Evolutionary conservation across 257 asterid genomes (phyloP), one percentile per base, ranked within the genome.

Genomic region (Jaltomata sinuosa): DNA sequence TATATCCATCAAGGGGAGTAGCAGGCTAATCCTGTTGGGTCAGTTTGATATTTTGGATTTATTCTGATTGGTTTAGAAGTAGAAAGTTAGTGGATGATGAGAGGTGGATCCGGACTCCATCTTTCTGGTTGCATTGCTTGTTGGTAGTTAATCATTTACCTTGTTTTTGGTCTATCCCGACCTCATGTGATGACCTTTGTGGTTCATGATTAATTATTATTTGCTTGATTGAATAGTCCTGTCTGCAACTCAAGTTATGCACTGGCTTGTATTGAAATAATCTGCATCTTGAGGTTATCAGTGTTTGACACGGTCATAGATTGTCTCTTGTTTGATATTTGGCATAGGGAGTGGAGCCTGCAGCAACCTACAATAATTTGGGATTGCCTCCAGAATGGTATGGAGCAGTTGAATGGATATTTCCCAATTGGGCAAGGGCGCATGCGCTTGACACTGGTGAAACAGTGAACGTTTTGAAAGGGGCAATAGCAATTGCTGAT

Each of bases 381-480:
- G 99, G 99, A 84, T 84, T 97, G 84, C 98, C 99, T 16, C 88
- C 91, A 21, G 96, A 91, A 49, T 97, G 99, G 99, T 97, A 97
- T 87, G 94, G 91, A 85, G 98, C 99, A 10, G 83, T 97, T 85
- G 99, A 92, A 89, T 97, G 98, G 98, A 92, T 97, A 27, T 97
- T 95, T 55, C 99, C 99, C 49, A 94, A 94, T 6, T 95, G 99
- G 99, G 98, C 99, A 11, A 92, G 99, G 84, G 89, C 93, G 4
- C 99, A 97, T 82, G 99, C 99, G 69, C 95, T 97, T 27, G 98
- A 95, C 86, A 97, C 98, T n/a, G 99, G 99, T 54, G 98, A 93
- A 91, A 97, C 99, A 1, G 98, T 97, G 82, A 97, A 97, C 84
- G 90, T 94, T 83, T 89, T 97, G 85, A 97, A 97, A 89, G 91